Evolutionary conservation across 2,329 filamentous ascomycete genomes (phyloP), one percentile per base, ranked within the genome.

Genomic region (Aureobasidium melanogenum): DNA sequence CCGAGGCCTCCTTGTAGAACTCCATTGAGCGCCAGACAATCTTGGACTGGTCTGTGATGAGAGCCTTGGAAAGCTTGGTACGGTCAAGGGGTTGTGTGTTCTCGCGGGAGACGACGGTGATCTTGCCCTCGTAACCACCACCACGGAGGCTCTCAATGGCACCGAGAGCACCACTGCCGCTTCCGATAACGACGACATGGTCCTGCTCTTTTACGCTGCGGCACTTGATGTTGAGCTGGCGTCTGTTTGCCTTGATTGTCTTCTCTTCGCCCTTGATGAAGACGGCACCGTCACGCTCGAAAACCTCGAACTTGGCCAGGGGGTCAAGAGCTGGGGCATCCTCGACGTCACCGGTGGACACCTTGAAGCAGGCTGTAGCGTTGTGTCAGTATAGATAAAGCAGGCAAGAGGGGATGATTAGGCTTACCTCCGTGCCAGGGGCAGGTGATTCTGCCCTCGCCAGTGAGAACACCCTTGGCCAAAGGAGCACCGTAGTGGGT

Each of bases 61-160:
- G 80, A 0, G 93, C 91, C 76, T 99, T 99, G 70, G 92, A 97
- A 44, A 99, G 82, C 79, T 97, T 97, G 12, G 94, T 91, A 22
- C 94, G 85, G 76, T 99, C 94, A 68, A 97, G 92, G 34, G 92
- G 92, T 17, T 68, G 68, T 36, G 88, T 82, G 24, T 89, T 88
- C 74, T 99, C 94, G 65, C 84, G 86, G 14, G 89, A 87, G 68
- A 99, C 86, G 69, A 96, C 79, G 0, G 91, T 95, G 67, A 99
- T 86, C 60, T 83, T 78, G 15, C 91, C 93, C 5, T 80, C 81
- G 78, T 87, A 97, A 32, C 92, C 91, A 64, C 87, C 85, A 65
- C 88, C 88, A 46, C 93, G 87, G 17, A 99, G 83, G 14, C 85
- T 88, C 72, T 97, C 91, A 47, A 96, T 79, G 5, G 88, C 82